Base-by-base conservation (phyloP, 768 basidiomycete species). In the Mycena latifolia region DNA sequence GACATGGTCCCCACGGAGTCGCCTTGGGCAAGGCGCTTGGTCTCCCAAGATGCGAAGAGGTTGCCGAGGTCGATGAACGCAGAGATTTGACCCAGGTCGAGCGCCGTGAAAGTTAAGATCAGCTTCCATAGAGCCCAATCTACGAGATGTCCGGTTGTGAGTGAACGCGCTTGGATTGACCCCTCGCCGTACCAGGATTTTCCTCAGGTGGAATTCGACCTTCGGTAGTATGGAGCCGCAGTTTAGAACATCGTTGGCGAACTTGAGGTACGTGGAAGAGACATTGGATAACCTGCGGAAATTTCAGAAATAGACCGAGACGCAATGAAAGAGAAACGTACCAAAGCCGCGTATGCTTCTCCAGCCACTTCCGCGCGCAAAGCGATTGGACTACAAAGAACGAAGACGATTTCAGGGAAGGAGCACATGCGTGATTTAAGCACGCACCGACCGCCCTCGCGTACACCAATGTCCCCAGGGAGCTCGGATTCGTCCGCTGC, bases 301-400 rank as follows among this genome's bases (percentile, higher is more conserved):
- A n/a, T n/a, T n/a, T n/a, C 4, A 3, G n/a, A 14, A 8, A n/a
- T 18, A 31, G n/a, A 45, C 56, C 20, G 45, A 35, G 12, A 60
- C 11, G 43, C 57, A 8, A n/a, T 27, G 31, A 14, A 6, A 74
- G 68, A n/a, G n/a, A 66, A 61, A 22, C 55, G 25, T 55, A 92
- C 83, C 72, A 92, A 77, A 1, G 89, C 86, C 25, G 89, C 89
- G 66, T 91, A 89, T 2, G 84, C 83, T 28, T 86, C 77, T 0
- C 80, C 77, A 1, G 86, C 76, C 24, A 75, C 70, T n/a, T 86
- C 84, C 1, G 91, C 85, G 25, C 92, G 90, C 24, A 93, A 70
- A 10, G 89, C 89, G 33, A 93, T 84, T 15, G 92, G 92, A n/a
- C 92, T 94, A 46, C n/a, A n/a, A n/a, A n/a, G n/a, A n/a, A n/a